Percentiles rank a stretch among this genome's conserved stretches.
Conservation (phyloP, 129 eudicot genomes). For the Artemisia argyi region DNA sequence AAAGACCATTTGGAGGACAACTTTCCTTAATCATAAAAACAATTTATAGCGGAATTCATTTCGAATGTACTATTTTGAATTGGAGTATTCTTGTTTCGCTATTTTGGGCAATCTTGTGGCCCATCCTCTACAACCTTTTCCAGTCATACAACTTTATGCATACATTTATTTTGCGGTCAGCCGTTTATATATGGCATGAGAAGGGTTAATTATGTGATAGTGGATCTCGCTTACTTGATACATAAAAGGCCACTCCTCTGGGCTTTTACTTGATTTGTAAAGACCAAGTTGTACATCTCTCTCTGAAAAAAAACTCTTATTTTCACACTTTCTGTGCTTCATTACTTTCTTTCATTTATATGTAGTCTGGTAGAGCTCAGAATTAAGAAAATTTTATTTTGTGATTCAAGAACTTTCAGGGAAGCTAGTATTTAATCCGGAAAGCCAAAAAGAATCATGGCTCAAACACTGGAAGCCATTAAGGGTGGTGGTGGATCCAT, state of each 20-base stretch:
- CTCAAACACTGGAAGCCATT: constrained; percentile 71
- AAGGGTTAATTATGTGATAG: not conserved
- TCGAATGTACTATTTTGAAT: not conserved
- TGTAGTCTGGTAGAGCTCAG: not conserved
- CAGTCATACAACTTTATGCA: not conserved
- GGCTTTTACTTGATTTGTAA: not conserved
- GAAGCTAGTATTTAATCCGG: not conserved
- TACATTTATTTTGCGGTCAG: not conserved
- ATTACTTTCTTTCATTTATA: not conserved
- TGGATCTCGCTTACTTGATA: not conserved
- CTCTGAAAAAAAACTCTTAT: not conserved
- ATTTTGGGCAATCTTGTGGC: too few species aligned
- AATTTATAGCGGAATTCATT: not conserved
- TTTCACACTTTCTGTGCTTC: not conserved
- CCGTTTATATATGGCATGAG: not conserved
- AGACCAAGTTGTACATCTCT: not conserved
- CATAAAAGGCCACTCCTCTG: not conserved
- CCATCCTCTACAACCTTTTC: not conserved
- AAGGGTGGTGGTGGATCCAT: constrained; percentile 96
- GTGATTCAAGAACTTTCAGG: not conserved
- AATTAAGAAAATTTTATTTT: not conserved
- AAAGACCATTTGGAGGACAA: not conserved
- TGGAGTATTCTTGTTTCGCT: too few species aligned
- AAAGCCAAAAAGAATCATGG: constrained; percentile 46
- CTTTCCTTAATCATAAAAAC: not conserved